phyloP scores from a whole-genome alignment of 2,329 filamentous ascomycete species.

The Stachybotrys chlorohalonatus region DNA sequence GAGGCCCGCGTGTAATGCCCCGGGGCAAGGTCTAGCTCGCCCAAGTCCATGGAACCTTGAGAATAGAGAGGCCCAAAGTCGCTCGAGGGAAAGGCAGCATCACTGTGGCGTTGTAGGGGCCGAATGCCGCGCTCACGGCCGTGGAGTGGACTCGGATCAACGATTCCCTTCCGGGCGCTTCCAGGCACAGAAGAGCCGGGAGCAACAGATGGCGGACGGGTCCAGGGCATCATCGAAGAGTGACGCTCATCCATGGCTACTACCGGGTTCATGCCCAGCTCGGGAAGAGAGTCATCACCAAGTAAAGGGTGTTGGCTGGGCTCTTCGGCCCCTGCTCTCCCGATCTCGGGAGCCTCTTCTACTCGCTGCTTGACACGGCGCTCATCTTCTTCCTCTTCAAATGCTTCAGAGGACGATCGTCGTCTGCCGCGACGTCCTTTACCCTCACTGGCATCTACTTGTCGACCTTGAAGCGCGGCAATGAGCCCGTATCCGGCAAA shows the following conservation, averaged over 20 bases:
- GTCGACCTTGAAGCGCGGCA: constrained; percentile 16
- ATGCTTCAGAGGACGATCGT: constrained; percentile 34
- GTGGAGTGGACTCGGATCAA: constrained; percentile 28
- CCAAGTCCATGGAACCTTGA: too few relatives aligned
- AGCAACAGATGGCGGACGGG: constrained; percentile 32
- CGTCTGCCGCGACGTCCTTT: constrained; percentile 19
- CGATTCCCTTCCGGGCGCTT: constrained; percentile 23
- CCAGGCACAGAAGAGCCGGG: constrained; percentile 37
- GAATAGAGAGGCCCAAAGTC: constrained; percentile 17
- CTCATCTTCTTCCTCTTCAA: constrained; percentile 26
- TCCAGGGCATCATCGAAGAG: constrained; percentile 44
- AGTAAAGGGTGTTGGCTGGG: constrained; percentile 9
- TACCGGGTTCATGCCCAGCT: constrained; percentile 61
- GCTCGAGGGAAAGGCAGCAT: constrained; percentile 21
- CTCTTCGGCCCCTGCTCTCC: constrained; percentile 12
- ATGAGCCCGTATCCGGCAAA: constrained; percentile 36
- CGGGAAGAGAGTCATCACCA: constrained; percentile 39
- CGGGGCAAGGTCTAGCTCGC: too few relatives aligned
- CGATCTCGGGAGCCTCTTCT: constrained; percentile 17
- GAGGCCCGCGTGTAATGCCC: too few relatives aligned
- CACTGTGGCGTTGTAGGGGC: constrained; percentile 37
- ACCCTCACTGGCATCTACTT: constrained; percentile 6
- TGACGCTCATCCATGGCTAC: constrained; percentile 59
- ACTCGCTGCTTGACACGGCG: constrained; percentile 23
- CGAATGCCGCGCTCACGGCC: constrained; percentile 24